Base-by-base conservation (phyloP, 108 stramenopile species). In the Cyclotella baltica region DNA sequence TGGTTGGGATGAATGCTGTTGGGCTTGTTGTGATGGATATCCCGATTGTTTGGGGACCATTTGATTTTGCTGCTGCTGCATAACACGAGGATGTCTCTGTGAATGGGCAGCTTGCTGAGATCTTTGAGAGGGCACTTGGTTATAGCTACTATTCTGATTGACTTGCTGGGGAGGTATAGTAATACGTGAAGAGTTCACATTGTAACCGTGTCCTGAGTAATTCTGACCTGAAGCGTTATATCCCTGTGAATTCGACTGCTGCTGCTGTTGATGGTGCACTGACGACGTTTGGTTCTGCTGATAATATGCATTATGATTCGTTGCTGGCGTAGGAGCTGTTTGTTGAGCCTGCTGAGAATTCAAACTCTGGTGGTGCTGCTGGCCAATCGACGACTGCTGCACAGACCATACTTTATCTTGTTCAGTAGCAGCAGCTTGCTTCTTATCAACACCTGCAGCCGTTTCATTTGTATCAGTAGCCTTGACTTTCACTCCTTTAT, bases 31-130 rank as follows among this genome's bases (percentile, higher is more conserved):
- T 29, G 62, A 67, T 0, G 58, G 80, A 30, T 73, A 57, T 4
- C 55, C 6, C 53, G 43, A 70, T 28, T 72, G 70, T 33, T 56
- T 34, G 0, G 46, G 29, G 20, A 51, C 31, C 58, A 29, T 30
- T 20, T 71, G 43, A 34, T 51, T 71, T 62, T 72, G 71, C 62
- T 72, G 61, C 33, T 71, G 72, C 20, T 56, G 55, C 47, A 48
- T 4, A 16, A 57, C 6, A 4, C 28, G 56, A 57, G 23, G 56
- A 57, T 11, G 56, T 13, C 28, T 57, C 56, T n/a, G 16, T 13
- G 16, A 46, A 13, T 46, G 46, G 5, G 40, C 33, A 52, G 57
- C 31, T 64, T 52, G 70, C 48, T 78, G 70, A 30, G 56, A 38
- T 36, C 25, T 67, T 57, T 73, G 78, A 27, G 37, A 23, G 28